Evolutionary conservation across 2,329 filamentous ascomycete species (phyloP).

Genomic region (Sarocladium oryzae): DNA sequence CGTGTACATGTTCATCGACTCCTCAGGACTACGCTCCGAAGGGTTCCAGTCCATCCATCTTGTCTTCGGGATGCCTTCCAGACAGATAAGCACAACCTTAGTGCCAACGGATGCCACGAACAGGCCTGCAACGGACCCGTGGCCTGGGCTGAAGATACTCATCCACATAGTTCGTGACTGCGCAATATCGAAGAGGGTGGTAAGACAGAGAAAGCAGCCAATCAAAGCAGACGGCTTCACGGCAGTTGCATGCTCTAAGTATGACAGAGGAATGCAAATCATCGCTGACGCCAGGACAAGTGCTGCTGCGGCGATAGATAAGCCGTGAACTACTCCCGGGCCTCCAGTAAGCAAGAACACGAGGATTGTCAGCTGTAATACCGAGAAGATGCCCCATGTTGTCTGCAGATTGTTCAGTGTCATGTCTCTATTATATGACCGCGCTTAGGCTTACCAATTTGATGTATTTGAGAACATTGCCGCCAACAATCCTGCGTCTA

Average conservation of each 20-base stretch:
- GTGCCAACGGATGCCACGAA: conserved; percentile 28
- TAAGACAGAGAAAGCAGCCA: conserved; percentile 32
- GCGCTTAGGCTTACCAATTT: conserved; percentile 27
- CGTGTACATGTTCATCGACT: conserved; percentile 25
- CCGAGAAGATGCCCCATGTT: conserved; percentile 16
- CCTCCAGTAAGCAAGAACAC: conserved; percentile 20
- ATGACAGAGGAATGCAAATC: conserved; percentile 24
- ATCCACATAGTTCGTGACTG: conserved; percentile 38
- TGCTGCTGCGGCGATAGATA: conserved; percentile 21
- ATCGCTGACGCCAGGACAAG: conserved; percentile 22
- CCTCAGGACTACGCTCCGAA: conserved; percentile 31
- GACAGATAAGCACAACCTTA: conserved; percentile 27
- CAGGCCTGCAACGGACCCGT: conserved; percentile 23
- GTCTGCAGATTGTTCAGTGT: not conserved
- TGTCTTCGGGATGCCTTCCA: conserved; percentile 33
- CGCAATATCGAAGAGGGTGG: conserved; percentile 36
- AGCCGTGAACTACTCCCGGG: conserved; percentile 13
- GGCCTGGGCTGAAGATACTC: conserved; percentile 14
- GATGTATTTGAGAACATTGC: conserved; percentile 23
- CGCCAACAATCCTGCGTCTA: conserved; percentile 27
- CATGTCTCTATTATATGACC: too few relatives aligned
- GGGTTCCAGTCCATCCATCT: conserved; percentile 32
- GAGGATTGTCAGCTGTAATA: conserved; percentile 26
- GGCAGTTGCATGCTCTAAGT: conserved; percentile 28
- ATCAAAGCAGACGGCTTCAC: conserved; percentile 37